Evolutionary conservation across 495 filamentous ascomycete genomes (phyloP).

Genomic region (Chaetomium tenue): DNA sequence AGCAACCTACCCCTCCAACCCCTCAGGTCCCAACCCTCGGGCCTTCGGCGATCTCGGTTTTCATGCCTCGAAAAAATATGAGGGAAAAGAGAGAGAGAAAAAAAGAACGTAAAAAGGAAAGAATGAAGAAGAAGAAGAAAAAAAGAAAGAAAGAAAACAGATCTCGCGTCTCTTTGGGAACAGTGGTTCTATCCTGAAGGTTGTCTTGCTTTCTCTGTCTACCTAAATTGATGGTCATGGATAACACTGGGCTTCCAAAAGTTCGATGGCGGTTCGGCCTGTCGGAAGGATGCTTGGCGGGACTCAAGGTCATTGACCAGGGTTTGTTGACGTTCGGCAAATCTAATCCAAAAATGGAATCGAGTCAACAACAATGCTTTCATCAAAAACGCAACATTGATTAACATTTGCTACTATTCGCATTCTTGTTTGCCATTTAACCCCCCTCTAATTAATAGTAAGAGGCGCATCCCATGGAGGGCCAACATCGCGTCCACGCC

Average conservation of each 20-base stretch:
- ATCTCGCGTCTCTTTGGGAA: too few relatives aligned
- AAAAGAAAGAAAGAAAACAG: too few relatives aligned
- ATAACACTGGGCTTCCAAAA: too few relatives aligned
- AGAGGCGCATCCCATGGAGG: conserved; percentile 3
- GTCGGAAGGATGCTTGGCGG: background rate
- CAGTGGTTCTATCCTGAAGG: too few relatives aligned
- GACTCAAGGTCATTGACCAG: too few relatives aligned
- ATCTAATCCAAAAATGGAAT: background rate
- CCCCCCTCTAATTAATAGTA: background rate
- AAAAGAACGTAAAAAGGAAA: too few relatives aligned
- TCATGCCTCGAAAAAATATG: too few relatives aligned
- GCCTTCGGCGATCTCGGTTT: background rate
- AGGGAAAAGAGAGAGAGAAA: too few relatives aligned
- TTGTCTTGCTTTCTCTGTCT: too few relatives aligned
- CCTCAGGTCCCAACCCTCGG: conserved; percentile 1
- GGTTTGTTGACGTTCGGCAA: background rate
- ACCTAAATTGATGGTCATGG: too few relatives aligned
- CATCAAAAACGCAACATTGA: background rate
- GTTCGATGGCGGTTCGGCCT: background rate
- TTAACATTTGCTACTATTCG: conserved; percentile 1
- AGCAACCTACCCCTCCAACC: conserved; percentile 12
- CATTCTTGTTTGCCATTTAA: background rate
- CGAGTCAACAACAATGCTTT: background rate
- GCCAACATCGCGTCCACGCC: conserved; percentile 1
- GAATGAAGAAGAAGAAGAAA: too few relatives aligned